phyloP scores from a whole-genome alignment of 345 rosid genomes.

The Melaleuca alternifolia region DNA sequence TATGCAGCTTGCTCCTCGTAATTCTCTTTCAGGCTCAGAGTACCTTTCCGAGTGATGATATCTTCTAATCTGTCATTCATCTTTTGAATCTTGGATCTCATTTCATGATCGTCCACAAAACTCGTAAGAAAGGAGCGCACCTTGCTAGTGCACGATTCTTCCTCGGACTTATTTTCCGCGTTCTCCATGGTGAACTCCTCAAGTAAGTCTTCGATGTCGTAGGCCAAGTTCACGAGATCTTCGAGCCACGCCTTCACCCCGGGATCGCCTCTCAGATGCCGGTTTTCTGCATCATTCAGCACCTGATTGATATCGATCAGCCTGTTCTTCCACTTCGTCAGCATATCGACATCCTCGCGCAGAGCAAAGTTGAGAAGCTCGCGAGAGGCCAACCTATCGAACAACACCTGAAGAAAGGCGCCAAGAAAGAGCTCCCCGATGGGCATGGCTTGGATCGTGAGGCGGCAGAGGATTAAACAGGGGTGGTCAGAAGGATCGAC shows the following conservation, averaged over 20 bases:
- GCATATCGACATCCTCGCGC: neutral
- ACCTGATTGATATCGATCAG: neutral
- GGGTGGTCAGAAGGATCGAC: too few species aligned
- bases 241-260: neutral
- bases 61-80: neutral
- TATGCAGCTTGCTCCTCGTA: neutral
- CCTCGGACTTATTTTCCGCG: neutral
- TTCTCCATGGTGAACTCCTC: neutral
- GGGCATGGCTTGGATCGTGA: neutral
- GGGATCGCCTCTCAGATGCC: neutral
- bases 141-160: neutral
- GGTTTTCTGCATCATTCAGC: neutral
- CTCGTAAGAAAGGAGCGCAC: neutral
- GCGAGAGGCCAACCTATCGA: neutral
- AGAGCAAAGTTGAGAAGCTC: neutral
- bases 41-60: neutral
- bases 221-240: neutral
- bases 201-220: neutral
- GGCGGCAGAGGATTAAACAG: too few species aligned
- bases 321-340: neutral
- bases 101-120: neutral
- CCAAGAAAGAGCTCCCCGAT: neutral
- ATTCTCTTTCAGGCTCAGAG: neutral
- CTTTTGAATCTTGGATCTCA: neutral
- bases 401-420: neutral